Evolutionary conservation across 2,329 filamentous ascomycete genomes (phyloP), one percentile per base, ranked within the genome.

Genomic region (Paecilomyces niveus): DNA sequence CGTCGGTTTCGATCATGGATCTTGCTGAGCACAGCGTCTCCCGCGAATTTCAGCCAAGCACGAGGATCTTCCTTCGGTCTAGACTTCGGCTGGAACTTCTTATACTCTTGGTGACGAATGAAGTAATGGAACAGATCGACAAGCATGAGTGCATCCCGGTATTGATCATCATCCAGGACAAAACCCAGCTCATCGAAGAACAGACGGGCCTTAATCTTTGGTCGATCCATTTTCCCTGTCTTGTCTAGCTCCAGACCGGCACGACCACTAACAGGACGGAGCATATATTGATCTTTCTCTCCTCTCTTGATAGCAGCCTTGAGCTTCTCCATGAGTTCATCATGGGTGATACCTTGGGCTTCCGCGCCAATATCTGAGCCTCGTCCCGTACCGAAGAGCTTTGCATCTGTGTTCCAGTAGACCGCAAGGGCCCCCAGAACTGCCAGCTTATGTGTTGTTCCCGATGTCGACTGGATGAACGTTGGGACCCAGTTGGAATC

Each of bases 101-200:
- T 95, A 78, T 97, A 97, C 72, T 99, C 93, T 72, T 97, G 94
- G 65, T 99, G 94, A 32, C 93, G 88, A 66, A 97, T 89, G 73
- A 97, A 99, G 76, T 96, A 97, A 74, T 99, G 94, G 79, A 99
- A 99, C 2, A 97, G 81, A 71, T 99, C 94, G 1, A 97, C 89
- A 80, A 99, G 89, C 94, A 99, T 99, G 59, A 99, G 78, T 4
- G 89, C 91, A 76, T 99, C 94, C 31, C 95, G 89, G 71, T 99
- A 99, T 72, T 99, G 94, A 64, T 97, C 86, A 64, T 99, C 93
- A 65, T 99, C 95, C 32, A 99, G 83, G n/a, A 97, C 90, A 63
- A 99, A 88, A 55, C 95, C 94, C 59, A 99, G 92, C 70, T 99
- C 95, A 69, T 99, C 93, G 67, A 99, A 99, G 1, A 97, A 78